A percentile compares a stretch with the other conserved stretches of the same genome.
Conservation (phyloP, 2,329 filamentous ascomycete species). For the Setomelanomma holmii region DNA sequence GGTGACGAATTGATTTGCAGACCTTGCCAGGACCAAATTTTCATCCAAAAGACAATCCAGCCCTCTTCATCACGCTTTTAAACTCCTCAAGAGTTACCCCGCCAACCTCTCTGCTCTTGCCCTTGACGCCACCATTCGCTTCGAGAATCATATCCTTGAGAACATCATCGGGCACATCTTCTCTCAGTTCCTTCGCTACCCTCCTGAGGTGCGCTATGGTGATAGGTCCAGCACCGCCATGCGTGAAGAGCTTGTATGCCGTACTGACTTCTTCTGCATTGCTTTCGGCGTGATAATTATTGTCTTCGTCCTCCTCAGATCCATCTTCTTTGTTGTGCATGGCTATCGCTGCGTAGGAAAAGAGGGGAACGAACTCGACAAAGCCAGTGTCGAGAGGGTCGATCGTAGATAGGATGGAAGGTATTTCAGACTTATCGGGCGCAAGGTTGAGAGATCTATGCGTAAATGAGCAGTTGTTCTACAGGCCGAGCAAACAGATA, state of each 20-base stretch:
- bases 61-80: conserved; percentile 82
- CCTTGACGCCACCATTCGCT: conserved; percentile 77
- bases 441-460: conserved; percentile 79
- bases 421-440: conserved; percentile 71
- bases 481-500: background rate
- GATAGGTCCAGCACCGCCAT: conserved; percentile 67
- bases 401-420: conserved; percentile 78
- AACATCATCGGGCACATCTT: conserved; percentile 82
- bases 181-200: conserved; percentile 81
- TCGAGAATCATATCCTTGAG: conserved; percentile 94
- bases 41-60: conserved; percentile 78
- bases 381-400: conserved; percentile 83
- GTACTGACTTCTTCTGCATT: conserved; percentile 75
- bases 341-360: conserved; percentile 88
- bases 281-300: conserved; percentile 40
- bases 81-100: conserved; percentile 84
- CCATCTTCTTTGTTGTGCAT: conserved; percentile 60
- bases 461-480: conserved; percentile 4
- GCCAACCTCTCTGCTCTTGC: conserved; percentile 61
- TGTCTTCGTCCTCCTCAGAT: conserved; percentile 51
- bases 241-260: conserved; percentile 82
- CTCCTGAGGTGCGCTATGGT: conserved; percentile 78
- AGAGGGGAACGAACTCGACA: conserved; percentile 80
- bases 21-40: no score
- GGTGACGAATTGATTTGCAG: no score